Base-by-base conservation (phyloP, 169 alveolate species). In the Cryptosporidium ubiquitum region DNA sequence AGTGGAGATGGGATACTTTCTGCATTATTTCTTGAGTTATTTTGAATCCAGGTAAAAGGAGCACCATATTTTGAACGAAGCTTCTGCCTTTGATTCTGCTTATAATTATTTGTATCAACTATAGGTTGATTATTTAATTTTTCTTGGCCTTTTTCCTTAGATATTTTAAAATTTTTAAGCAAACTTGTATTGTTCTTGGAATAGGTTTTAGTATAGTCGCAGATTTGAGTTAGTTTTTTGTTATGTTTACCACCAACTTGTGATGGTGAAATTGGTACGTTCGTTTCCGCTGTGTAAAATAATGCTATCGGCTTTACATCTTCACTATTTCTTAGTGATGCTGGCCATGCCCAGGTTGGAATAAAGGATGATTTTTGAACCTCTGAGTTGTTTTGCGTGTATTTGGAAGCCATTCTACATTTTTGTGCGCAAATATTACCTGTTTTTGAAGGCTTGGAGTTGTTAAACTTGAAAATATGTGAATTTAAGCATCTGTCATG, bases 341-440 rank as follows among this genome's bases (percentile, higher is more conserved):
- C 89, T 4, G 89, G 89, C 89, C 89, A 79, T 60, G 89, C 89
- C 89, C 71, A 61, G 18, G 79, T 37, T 61, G 89, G 89, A 37
- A 79, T 47, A 23, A 23, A 35, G 16, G 69, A 33, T 37, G 79
- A 10, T 5, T 39, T 68, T 23, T 40, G 49, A 26, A 14, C 49
- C 1, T 42, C 33, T 26, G 33, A 42, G 5, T 29, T 39, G 16
- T 31, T 33, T 18, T 37, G 44, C 2, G 58, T 18, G n/a, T 23
- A 18, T 4, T 58, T 73, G 9, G 31, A 37, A 10, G 26, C 18
- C 3, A 57, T 29, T n/a, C 31, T 18, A 42, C 7, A 52, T 35
- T 51, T 73, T 10, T 55, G 23, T 10, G 69, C 14, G 9, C 20
- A 5, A 20, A 23, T 29, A 42, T 10, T 61, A 26, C 37, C 79